Evolutionary conservation across 345 rosid genomes (phyloP), one percentile per base, ranked within the genome.

Genomic region (Eucalyptus victrix): DNA sequence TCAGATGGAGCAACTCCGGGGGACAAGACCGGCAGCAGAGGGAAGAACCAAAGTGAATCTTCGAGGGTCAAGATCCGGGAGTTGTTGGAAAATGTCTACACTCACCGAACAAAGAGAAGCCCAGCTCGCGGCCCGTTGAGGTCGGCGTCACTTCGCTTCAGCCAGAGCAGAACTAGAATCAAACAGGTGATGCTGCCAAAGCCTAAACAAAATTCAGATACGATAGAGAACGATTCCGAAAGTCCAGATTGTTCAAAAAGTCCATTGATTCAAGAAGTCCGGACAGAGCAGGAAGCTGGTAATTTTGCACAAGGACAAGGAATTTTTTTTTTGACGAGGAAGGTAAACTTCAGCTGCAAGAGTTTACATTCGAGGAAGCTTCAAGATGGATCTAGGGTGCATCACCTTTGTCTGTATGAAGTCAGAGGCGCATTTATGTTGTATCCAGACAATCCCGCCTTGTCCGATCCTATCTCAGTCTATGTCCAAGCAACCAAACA

Each of bases 141-240:
- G 88, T 72, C 58, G 90, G 90, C 44, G 92, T 86, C 62, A 91
- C 91, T 76, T 92, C 91, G 87, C 88, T 83, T 62, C 92, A 89
- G 90, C 89, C 90, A 83, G 91, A 89, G 87, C 89, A 91, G 83
- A 88, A 69, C 51, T 89, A 89, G 86, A 91, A 87, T 86, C 86
- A 89, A 89, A 88, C 89, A 65, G 88, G 53, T 87, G 95, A 90
- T 89, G 88, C 87, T 90, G 65, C 87, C 90, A 94, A 94, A 91
- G 89, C 94, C 90, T 85, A 91, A 91, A 89, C 94, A 93, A 89
- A 89, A 87, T 91, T 95, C 99, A 87, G 99, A 97, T 88, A 90
- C 96, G 72, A 94, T 95, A 80, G 99, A 95, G 95, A 93, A 94
- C 87, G 99, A 94, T 90, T 93, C 96, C 86, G 97, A 95, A 88